Evolutionary conservation across 768 basidiomycete genomes (phyloP), one percentile per base, ranked within the genome.

Genomic region (Rhodocollybia butyracea): DNA sequence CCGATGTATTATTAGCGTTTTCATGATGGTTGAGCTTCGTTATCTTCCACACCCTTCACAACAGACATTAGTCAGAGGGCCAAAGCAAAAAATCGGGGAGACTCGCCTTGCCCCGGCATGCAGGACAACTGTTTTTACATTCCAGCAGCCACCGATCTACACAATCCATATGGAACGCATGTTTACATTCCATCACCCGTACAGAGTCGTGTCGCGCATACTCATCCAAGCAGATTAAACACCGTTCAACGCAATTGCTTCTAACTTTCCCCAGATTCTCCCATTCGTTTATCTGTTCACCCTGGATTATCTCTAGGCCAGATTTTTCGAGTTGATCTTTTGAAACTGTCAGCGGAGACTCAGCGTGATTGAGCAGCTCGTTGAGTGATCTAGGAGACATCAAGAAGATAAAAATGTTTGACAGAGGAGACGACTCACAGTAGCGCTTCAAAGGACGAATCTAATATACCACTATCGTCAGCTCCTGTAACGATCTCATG

Each of bases 111-210:
- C 84, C 78, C 47, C 94, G 86, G 72, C 94, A 97, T 6, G 91
- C 91, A 31, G 94, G 94, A 68, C 94, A 97, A 56, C 91, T 92
- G 63, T 97, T 97, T 55, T 85, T 79, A 3, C 94, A 93, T 5
- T 80, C 84, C 66, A 86, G 80, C 31, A 96, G 74, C 92, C 94
- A 96, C 57, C 78, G 84, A 65, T 97, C 94, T 5, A 97, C 91
- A 61, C 94, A 97, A 21, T 68, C 72, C 63, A 85, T 85, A 65
- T 98, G 94, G 79, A 94, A 98, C n/a, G 82, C 86, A 71, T 98
- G 94, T 59, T 83, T 80, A 70, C 95, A 97, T 5, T 72, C 72
- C 73, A 98, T 78, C 31, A 97, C 71, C 24, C 95, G 84, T 46
- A 95, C 70, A 26, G 93, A 85, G 42, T 93, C 90, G 41, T 89